These are phyloP conservation scores for Kentomonas sorsogonicus DNA, from an alignment of 208 protist species.

Conservation along the genomic window DNA sequence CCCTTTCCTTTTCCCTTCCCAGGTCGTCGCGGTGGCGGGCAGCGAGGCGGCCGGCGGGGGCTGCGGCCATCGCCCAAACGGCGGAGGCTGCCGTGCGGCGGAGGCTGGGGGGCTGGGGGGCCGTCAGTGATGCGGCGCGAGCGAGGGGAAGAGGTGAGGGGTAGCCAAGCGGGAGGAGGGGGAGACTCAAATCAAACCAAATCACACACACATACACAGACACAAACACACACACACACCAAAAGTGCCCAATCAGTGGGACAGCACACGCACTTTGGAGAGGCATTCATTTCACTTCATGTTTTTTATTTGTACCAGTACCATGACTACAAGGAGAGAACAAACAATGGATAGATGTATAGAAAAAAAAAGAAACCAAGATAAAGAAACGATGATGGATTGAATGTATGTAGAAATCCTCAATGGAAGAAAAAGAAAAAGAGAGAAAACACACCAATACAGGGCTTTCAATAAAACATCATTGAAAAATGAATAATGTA, in stretches of 20 bases:
- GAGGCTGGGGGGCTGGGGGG: too few relatives aligned
- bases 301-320: neutral
- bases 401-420: slow-evolving; percentile 3
- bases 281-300: neutral
- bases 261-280: neutral
- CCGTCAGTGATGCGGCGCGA: too few relatives aligned
- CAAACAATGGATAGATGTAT: neutral
- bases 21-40: too few relatives aligned
- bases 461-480: slow-evolving; percentile 6
- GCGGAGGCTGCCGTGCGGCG: too few relatives aligned
- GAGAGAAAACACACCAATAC: slow-evolving; percentile 5
- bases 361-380: slow-evolving; percentile 1
- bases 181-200: neutral
- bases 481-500: slow-evolving; percentile 8
- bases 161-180: too few relatives aligned
- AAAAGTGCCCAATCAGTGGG: neutral
- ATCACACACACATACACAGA: neutral
- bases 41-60: too few relatives aligned
- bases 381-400: neutral
- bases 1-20: too few relatives aligned
- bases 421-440: neutral
- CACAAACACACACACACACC: neutral
- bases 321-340: neutral
- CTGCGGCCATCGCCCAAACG: too few relatives aligned
- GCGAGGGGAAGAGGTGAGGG: too few relatives aligned